phyloP scores from a whole-genome alignment of 805 yeast species.

The Nakazawaea siamensis region DNA sequence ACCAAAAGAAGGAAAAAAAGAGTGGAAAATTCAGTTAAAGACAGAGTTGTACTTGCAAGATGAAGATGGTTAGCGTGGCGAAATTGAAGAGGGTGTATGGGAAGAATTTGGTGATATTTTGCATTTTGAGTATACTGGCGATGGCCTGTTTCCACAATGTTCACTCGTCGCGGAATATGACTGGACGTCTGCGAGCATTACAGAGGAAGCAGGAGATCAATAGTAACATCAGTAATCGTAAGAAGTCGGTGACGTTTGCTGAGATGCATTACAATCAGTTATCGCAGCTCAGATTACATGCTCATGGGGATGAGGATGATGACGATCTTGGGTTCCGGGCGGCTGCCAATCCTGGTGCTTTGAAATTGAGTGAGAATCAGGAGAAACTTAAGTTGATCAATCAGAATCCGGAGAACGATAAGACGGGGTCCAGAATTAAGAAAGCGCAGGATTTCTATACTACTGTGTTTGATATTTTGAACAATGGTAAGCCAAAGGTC shows the following conservation, averaged over 20 bases:
- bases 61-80: too few relatives aligned
- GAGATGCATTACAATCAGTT: conserved; percentile 8
- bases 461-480: conserved; percentile 30
- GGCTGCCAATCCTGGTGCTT: not conserved
- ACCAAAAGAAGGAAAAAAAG: too few relatives aligned
- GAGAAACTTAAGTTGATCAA: conserved; percentile 17
- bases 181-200: not conserved
- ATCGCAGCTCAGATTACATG: not conserved
- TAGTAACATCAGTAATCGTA: not conserved
- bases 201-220: not conserved
- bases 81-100: too few relatives aligned
- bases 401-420: conserved; percentile 20
- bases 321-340: not conserved
- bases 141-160: too few relatives aligned
- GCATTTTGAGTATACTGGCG: too few relatives aligned
- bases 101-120: too few relatives aligned
- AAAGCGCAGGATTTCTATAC: conserved; percentile 34
- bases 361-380: conserved; percentile 8
- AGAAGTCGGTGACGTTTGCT: conserved; percentile 9
- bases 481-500: conserved; percentile 30
- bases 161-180: too few relatives aligned
- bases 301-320: not conserved
- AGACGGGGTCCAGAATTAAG: conserved; percentile 23
- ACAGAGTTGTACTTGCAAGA: too few relatives aligned
- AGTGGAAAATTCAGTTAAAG: too few relatives aligned